These are phyloP conservation scores for Nannochloris sp. DNA, from an alignment of 139 green algal species.

Conservation along the genomic window DNA sequence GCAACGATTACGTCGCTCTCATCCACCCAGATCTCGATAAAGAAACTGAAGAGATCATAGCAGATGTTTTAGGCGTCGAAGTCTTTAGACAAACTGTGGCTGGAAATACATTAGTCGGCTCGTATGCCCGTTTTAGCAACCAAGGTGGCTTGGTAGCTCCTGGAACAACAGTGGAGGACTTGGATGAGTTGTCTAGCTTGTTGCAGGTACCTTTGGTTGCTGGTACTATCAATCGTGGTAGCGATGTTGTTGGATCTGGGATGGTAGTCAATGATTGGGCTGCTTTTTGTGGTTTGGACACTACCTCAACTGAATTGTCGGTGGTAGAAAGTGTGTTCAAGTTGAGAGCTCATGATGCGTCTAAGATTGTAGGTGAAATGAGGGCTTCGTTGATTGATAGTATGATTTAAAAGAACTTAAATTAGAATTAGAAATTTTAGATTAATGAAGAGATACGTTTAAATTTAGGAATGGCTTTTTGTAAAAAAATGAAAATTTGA, in stretches of 20 bases:
- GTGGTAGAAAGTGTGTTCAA: slow-evolving; percentile 96
- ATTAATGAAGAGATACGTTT: slow-evolving; percentile 13
- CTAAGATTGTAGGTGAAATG: slow-evolving; percentile 85
- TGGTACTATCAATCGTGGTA: slow-evolving; percentile 93
- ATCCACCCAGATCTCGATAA: slow-evolving; percentile 96
- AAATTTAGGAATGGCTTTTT: not conserved
- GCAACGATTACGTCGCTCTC: slow-evolving; percentile 98
- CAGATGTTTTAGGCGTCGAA: slow-evolving; percentile 97
- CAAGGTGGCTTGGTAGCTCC: slow-evolving; percentile 78
- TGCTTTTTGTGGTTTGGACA: slow-evolving; percentile 95
- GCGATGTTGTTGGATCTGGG: slow-evolving; percentile 83
- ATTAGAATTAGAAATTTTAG: slow-evolving; percentile 17
- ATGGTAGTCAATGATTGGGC: slow-evolving; percentile 95
- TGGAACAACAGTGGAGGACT: slow-evolving; percentile 91
- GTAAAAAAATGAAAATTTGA: not conserved
- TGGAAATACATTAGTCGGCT: slow-evolving; percentile 89
- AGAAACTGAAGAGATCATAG: slow-evolving; percentile 88
- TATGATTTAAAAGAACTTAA: slow-evolving; percentile 61
- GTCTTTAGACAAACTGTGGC: slow-evolving; percentile 97
- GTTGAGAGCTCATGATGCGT: slow-evolving; percentile 73
- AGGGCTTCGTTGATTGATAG: slow-evolving; percentile 82
- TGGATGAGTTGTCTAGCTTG: slow-evolving; percentile 95
- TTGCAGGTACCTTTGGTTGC: slow-evolving; percentile 94
- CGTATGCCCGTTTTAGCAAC: slow-evolving; percentile 92
- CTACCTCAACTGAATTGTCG: slow-evolving; percentile 90